These are phyloP conservation scores for Chloranthus sessilifolius DNA, from an alignment of 164 flowering plant genomes.

Conservation along the genomic window DNA sequence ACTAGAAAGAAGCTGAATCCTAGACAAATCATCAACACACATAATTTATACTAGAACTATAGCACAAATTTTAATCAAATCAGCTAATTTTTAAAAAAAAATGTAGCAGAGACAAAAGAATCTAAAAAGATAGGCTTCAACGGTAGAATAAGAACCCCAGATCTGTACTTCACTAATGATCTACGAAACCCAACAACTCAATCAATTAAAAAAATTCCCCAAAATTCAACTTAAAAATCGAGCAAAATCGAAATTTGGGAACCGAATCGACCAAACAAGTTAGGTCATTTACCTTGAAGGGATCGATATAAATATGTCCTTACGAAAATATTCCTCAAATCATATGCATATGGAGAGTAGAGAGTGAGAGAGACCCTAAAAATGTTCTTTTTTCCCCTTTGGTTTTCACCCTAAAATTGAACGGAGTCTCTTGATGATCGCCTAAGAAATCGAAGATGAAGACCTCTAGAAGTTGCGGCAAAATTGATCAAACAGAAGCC, in stretches of 20 bases:
- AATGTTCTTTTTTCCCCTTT: no score
- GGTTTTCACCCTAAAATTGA: no score
- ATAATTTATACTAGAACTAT: background rate
- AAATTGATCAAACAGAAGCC: no score
- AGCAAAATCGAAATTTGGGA: background rate
- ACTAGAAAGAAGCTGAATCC: no score
- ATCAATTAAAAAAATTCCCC: slow-evolving; percentile 2
- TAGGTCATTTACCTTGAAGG: no score
- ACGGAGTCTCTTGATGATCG: no score
- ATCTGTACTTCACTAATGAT: background rate
- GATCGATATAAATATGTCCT: no score
- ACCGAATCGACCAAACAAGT: background rate
- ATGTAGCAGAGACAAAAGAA: background rate
- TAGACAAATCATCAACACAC: background rate
- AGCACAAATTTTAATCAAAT: background rate
- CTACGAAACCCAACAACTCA: background rate
- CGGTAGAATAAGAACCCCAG: no score
- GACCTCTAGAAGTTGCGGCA: no score
- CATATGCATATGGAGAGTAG: no score
- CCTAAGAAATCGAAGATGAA: no score
- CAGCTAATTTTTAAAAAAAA: background rate
- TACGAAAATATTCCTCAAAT: background rate
- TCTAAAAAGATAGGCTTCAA: no score
- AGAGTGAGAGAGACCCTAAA: background rate
- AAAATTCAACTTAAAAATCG: background rate